Evolutionary conservation across 192 early-diverging fungal genomes (phyloP), one percentile per base, ranked within the genome.

Genomic region (Pecoramyces ruminantium): DNA sequence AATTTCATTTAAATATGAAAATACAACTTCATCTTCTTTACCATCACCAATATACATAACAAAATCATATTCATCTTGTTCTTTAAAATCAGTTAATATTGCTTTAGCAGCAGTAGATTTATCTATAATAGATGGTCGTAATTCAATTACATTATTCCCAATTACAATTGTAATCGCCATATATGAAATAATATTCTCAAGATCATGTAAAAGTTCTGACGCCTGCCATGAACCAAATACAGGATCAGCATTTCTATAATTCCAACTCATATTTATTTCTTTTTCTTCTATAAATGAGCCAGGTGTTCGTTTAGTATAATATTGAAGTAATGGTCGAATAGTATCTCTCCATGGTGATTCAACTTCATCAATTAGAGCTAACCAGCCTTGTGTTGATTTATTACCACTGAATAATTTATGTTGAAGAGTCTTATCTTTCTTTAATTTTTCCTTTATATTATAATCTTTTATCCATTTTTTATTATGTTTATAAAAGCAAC

Each of bases 241-340:
- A 42, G 86, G 83, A 79, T 93, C 92, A 2, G 90, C 90, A 18
- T 82, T 80, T 28, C 86, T 85, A 80, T 91, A 93, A 80, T 93
- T 90, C 92, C 89, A 93, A 95, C 30, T 93, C 92, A 95, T 88
- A 4, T 88, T 87, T 4, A 90, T 83, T 58, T 94, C 91, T 83
- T 94, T 93, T 51, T 89, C 85, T 84, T 95, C 93, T 79, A 95
- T 92, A 81, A 87, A 90, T 0, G 93, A 91, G 16, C 93, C 94
- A 5, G 94, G 93, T 21, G 94, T 95, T 79, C 93, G 89, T 30
- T 28, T 87, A 28, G 78, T 34, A 29, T n/a, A 77, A 82, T 77
- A 30, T 30, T 38, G 29, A 28, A 39, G 21, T 40, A 77, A 78
- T 83, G 8, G 28, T 11, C 28, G 78, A 11, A 82, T 38, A 16